Base-by-base conservation (phyloP, 768 basidiomycete genomes). In the Macrolepiota albuminosa region DNA sequence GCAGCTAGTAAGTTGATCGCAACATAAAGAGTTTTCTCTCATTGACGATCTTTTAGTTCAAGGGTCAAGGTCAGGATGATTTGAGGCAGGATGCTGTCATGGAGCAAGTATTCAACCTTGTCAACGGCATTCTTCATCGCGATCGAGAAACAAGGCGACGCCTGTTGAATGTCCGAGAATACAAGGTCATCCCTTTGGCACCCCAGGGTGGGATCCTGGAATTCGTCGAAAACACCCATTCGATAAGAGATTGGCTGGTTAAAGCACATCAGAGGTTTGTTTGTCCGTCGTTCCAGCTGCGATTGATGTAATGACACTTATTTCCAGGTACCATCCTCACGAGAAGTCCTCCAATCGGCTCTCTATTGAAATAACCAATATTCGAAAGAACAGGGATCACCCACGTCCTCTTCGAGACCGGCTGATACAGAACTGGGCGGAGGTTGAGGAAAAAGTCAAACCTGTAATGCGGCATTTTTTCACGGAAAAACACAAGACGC, bases 61-160 rank as follows among this genome's bases (percentile, higher is more conserved):
- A 99, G 71, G 93, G 93, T 4, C 85, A 90, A 74, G 89, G 89
- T 9, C 79, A 84, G 10, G 97, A 99, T 65, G 97, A 99, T 67
- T 71, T 97, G 49, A 87, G 97, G 43, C 97, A 99, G 72, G 97
- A 99, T 69, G 95, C 95, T 0, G 94, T 98, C 55, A 98, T 99
- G 95, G 93, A 98, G 68, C 97, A 99, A 72, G 93, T 97, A 2
- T 99, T 99, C 67, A 84, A 85, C 21, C 79, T 98, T 21, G 89
- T 95, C 58, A 98, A 98, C 63, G 73, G 81, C 9, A 81, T 98
- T 2, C 80, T 99, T 16, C 68, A 68, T 2, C 78, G 78, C 18
- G 94, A 99, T 70, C 79, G 86, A 36, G 86, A 91, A 66, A 94
- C 95, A 0, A 79, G 81, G 54, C 80, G 82, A 55, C 86, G 97